Evolutionary conservation across 495 filamentous ascomycete species (phyloP), one percentile per base, ranked within the genome.

Genomic region (Aspergillus taichungensis): DNA sequence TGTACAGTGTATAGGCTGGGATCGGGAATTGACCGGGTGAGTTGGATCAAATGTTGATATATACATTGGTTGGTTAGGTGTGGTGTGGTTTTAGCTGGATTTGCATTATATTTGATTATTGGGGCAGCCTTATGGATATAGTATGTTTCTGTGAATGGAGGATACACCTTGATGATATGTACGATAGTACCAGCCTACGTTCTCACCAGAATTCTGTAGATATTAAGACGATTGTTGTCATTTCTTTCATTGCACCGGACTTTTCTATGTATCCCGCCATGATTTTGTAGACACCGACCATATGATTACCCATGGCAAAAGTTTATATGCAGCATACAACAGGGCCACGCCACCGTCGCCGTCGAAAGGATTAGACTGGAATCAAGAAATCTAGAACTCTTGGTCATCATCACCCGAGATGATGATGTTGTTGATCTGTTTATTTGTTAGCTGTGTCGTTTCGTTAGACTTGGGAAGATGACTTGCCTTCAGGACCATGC

Each of bases 401-500:
- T 92, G 79, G 45, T 97, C 86, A 30, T 90, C 92, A 45, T 83
- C 84, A 13, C 92, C 94, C 31, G 90, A 79, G 56, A 98, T 85
- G 55, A 98, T 98, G 50, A 98, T 94, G 65, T 96, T 96, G 71
- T 84, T 84, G 51, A 84, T 74, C 77, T 79, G 49, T 40, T 43
- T n/a, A 10, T 18, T 6, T 32, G 52, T 64, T 59, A 64, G 60
- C 38, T 47, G 14, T 24, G 18, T 12, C 8, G 13, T 14, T 28
- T 13, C 40, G 10, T 9, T 13, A 9, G 6, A 10, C 40, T 12
- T n/a, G 33, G 18, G 33, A 11, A 40, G 38, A n/a, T 6, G 40
- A 42, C 86, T 77, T 63, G 92, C 85, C 81, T 99, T 99, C 46
- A 99, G 78, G 52, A 99, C 92, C 92, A 99, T 99, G 45, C 92